These are phyloP conservation scores for Tolypocladium pustulatum DNA, from an alignment of 2,329 filamentous ascomycete species.

Conservation along the genomic window DNA sequence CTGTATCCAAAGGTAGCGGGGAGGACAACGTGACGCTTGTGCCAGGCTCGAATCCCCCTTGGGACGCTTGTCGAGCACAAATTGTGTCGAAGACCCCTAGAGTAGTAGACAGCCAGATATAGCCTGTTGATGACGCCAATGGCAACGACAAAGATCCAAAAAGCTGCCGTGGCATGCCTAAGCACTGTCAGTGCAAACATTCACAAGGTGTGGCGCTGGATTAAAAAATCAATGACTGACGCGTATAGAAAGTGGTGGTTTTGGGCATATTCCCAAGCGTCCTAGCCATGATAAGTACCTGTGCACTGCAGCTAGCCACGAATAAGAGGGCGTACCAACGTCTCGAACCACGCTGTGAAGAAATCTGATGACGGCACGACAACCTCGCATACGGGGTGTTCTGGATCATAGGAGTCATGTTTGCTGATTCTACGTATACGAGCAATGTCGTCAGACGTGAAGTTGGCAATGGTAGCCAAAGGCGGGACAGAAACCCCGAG, in stretches of 20 bases:
- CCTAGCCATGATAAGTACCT: neutral
- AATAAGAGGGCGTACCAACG: neutral
- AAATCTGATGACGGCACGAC: neutral
- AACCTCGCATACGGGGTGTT: neutral
- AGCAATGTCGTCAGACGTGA: neutral
- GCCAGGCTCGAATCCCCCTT: constrained; percentile 10
- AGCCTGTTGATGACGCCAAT: constrained; percentile 24
- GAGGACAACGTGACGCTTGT: constrained; percentile 21
- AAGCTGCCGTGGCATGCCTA: constrained; percentile 22
- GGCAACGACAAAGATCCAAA: constrained; percentile 28
- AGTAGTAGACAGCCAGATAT: constrained; percentile 5
- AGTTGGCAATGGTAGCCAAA: neutral
- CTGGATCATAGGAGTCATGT: neutral
- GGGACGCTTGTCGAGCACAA: neutral
- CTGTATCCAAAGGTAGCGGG: constrained; percentile 33
- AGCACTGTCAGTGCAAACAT: neutral
- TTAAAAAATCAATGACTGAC: too few species aligned
- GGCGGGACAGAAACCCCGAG: neutral
- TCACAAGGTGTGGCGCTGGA: too few species aligned
- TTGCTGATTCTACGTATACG: neutral
- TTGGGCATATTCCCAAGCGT: neutral
- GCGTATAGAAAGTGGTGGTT: neutral
- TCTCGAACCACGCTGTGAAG: neutral
- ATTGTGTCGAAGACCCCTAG: neutral
- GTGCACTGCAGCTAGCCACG: neutral